A percentile compares a stretch with the other conserved stretches of the same genome.
Conservation (phyloP, 495 filamentous ascomycete species). For the Trichoderma orchidacearum region DNA sequence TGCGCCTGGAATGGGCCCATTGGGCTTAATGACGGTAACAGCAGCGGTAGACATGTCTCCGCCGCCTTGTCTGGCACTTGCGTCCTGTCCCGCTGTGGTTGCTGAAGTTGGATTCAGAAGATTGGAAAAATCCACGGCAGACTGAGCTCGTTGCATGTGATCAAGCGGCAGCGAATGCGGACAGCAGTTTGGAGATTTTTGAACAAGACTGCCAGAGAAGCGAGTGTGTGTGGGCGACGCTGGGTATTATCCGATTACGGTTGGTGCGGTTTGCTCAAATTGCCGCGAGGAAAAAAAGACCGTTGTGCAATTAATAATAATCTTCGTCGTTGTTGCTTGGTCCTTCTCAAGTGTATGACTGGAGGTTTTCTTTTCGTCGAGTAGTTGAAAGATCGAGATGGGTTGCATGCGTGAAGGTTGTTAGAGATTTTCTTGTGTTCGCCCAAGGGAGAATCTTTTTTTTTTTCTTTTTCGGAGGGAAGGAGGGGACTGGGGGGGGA, state of each 20-base stretch:
- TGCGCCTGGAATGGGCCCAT: slow-evolving; percentile 48
- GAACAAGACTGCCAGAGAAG: neutral
- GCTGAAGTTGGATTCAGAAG: slow-evolving; percentile 46
- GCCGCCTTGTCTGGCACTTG: slow-evolving; percentile 17
- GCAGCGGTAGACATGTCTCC: slow-evolving; percentile 46
- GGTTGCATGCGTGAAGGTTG: neutral
- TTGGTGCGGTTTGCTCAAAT: too few relatives aligned
- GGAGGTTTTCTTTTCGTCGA: neutral
- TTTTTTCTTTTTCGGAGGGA: neutral
- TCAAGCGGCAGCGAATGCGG: slow-evolving; percentile 12
- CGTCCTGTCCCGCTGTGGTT: slow-evolving; percentile 11
- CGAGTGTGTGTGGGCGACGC: neutral
- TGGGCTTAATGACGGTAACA: slow-evolving; percentile 54
- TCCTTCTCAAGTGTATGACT: neutral
- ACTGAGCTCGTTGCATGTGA: slow-evolving; percentile 64
- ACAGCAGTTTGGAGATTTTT: too few relatives aligned
- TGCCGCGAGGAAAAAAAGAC: neutral
- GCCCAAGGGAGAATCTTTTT: neutral
- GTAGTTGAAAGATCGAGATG: neutral
- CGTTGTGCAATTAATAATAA: neutral
- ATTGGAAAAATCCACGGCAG: slow-evolving; percentile 64
- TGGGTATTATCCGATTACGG: neutral
- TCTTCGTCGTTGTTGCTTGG: neutral
- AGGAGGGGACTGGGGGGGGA: neutral
- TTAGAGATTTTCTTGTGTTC: neutral